These are phyloP conservation scores for Microcos paniculata DNA, from an alignment of 345 rosid species.

Conservation along the genomic window DNA sequence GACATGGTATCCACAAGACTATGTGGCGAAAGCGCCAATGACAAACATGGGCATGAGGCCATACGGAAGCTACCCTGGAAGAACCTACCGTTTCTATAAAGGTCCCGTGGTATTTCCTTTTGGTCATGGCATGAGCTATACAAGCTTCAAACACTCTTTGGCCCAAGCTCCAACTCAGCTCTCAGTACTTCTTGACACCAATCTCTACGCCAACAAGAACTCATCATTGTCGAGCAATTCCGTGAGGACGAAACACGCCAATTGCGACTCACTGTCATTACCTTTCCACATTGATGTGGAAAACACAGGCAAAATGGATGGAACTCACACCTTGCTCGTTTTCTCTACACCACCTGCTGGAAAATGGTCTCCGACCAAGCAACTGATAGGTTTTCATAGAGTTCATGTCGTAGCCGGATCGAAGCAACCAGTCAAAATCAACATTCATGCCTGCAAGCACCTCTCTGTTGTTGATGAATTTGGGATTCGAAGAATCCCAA, in stretches of 20 bases:
- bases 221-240: conserved; percentile 37
- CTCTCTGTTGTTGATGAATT: conserved; percentile 68
- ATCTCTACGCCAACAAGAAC: conserved; percentile 31
- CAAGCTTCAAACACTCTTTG: conserved; percentile 46
- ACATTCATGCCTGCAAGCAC: conserved; percentile 72
- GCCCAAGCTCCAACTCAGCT: conserved; percentile 44
- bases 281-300: conserved; percentile 54
- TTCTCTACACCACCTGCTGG: conserved; percentile 57
- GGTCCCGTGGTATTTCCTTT: conserved; percentile 89
- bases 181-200: conserved; percentile 40
- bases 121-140: conserved; percentile 76
- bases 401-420: conserved; percentile 63
- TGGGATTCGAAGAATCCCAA: conserved; percentile 86
- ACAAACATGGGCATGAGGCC: conserved; percentile 82
- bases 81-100: conserved; percentile 89
- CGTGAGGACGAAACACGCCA: conserved; percentile 49
- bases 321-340: conserved; percentile 73
- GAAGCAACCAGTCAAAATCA: conserved; percentile 39
- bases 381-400: conserved; percentile 68
- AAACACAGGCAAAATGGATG: conserved; percentile 70
- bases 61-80: conserved; percentile 71
- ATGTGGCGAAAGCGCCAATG: conserved; percentile 76
- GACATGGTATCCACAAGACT: conserved; percentile 93
- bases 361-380: conserved; percentile 51
- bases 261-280: conserved; percentile 47